Percentiles rank a stretch among this genome's conserved stretches.
phyloP scores from a whole-genome alignment of 352 stramenopile species.

The Globisporangium iwayamae region DNA sequence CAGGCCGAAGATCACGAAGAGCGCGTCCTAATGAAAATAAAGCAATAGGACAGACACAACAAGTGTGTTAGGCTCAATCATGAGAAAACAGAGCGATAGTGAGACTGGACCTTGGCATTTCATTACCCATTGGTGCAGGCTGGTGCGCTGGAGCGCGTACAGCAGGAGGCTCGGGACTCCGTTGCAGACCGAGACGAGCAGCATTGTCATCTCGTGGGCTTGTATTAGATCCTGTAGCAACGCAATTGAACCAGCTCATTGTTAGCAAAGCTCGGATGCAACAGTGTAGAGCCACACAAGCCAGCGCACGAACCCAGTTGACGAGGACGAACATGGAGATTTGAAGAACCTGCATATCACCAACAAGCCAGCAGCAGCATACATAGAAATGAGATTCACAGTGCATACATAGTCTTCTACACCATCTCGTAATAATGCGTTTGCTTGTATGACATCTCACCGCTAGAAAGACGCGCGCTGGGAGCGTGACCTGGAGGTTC shows the following conservation, averaged over 20 bases:
- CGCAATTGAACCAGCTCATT: neutral
- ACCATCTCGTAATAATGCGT: neutral
- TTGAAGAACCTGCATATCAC: conserved; percentile 52
- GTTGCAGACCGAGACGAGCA: conserved; percentile 69
- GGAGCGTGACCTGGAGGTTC: conserved; percentile 71
- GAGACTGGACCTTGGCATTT: no score
- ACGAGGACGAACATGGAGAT: conserved; percentile 74
- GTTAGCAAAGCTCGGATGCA: neutral
- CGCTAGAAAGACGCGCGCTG: conserved; percentile 59
- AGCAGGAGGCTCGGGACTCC: conserved; percentile 66
- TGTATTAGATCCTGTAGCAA: conserved; percentile 47
- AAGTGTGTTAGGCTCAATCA: no score
- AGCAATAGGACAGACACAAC: no score
- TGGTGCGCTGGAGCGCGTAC: conserved; percentile 63
- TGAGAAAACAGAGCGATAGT: no score
- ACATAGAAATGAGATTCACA: neutral
- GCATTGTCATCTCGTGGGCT: conserved; percentile 67
- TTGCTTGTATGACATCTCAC: conserved; percentile 17
- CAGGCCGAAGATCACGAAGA: conserved; percentile 81
- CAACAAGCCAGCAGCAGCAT: conserved; percentile 1
- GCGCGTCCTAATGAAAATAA: conserved; percentile 41
- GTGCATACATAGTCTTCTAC: neutral
- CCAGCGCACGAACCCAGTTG: conserved; percentile 36
- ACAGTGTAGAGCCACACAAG: neutral
- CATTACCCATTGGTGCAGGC: conserved; percentile 76